Evolutionary conservation across 257 asterid species (phyloP).

Genomic region (Agastache rugosa): DNA sequence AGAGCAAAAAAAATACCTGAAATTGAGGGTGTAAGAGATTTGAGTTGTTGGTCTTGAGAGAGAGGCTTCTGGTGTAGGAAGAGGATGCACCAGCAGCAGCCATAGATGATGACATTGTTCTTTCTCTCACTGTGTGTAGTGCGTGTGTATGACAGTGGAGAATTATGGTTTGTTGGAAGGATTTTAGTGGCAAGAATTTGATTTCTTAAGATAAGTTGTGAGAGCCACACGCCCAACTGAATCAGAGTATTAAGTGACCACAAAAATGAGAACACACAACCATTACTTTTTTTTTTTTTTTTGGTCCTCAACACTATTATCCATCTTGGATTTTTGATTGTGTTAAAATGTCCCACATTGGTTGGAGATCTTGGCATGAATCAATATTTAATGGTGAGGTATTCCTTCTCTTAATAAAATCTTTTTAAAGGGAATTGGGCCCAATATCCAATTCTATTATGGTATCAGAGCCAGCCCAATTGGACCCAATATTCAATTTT

Average conservation of each 20-base stretch:
- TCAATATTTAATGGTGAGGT: no score
- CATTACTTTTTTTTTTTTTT: slow-evolving; percentile 21
- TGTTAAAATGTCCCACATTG: no score
- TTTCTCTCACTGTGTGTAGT: slow-evolving; percentile 27
- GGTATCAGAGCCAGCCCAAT: no score
- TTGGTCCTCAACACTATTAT: slow-evolving; percentile 36
- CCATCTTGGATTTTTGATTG: slow-evolving; percentile 26
- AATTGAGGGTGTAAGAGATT: slow-evolving; percentile 41
- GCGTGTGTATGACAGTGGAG: slow-evolving; percentile 26
- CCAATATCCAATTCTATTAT: no score
- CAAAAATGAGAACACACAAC: slow-evolving; percentile 26
- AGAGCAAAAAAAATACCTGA: slow-evolving; percentile 48
- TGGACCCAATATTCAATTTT: no score
- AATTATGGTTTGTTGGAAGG: slow-evolving; percentile 25
- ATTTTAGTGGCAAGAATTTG: slow-evolving; percentile 32
- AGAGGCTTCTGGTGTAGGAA: slow-evolving; percentile 52
- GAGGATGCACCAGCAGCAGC: slow-evolving; percentile 75
- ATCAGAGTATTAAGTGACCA: not conserved
- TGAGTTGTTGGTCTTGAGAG: slow-evolving; percentile 40
- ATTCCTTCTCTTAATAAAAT: no score
- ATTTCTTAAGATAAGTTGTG: slow-evolving; percentile 35
- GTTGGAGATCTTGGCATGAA: no score
- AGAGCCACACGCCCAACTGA: slow-evolving; percentile 52
- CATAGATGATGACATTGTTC: slow-evolving; percentile 52
- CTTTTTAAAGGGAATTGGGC: no score